phyloP scores from a whole-genome alignment of 2,329 filamentous ascomycete genomes.

The Arthroderma sp. region DNA sequence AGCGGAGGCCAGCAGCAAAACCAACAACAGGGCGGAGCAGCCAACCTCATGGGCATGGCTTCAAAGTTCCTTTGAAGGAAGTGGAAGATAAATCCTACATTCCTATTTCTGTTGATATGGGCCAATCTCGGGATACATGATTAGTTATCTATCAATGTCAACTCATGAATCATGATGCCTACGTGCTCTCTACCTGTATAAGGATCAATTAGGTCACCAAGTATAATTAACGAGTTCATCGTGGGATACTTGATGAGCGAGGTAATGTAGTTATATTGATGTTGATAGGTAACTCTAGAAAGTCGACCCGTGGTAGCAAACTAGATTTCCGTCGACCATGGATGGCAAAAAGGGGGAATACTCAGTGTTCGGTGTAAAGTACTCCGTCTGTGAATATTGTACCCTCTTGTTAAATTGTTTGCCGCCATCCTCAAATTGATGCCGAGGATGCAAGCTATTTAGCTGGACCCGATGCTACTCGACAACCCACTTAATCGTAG shows the following conservation, averaged over 20 bases:
- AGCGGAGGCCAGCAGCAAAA: background rate
- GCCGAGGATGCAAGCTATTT: background rate
- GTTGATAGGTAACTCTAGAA: background rate
- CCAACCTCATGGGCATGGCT: constrained; percentile 10
- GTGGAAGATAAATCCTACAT: background rate
- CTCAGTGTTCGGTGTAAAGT: no score
- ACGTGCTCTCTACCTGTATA: background rate
- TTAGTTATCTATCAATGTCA: background rate
- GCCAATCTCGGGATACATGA: background rate
- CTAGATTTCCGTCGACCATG: background rate
- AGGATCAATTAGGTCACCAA: background rate
- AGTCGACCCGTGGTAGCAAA: background rate
- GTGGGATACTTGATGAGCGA: no score
- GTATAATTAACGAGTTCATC: background rate
- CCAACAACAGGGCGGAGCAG: constrained; percentile 1
- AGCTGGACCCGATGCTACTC: background rate
- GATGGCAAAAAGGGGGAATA: background rate
- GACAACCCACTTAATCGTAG: background rate
- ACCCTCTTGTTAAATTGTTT: no score
- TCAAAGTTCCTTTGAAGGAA: constrained; percentile 22
- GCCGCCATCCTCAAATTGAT: background rate
- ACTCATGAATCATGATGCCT: background rate
- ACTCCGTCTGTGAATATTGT: no score
- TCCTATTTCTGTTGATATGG: background rate
- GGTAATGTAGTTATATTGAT: background rate